These are phyloP conservation scores for Pulveroboletus sp. DNA, from an alignment of 768 basidiomycete genomes.

Conservation along the genomic window DNA sequence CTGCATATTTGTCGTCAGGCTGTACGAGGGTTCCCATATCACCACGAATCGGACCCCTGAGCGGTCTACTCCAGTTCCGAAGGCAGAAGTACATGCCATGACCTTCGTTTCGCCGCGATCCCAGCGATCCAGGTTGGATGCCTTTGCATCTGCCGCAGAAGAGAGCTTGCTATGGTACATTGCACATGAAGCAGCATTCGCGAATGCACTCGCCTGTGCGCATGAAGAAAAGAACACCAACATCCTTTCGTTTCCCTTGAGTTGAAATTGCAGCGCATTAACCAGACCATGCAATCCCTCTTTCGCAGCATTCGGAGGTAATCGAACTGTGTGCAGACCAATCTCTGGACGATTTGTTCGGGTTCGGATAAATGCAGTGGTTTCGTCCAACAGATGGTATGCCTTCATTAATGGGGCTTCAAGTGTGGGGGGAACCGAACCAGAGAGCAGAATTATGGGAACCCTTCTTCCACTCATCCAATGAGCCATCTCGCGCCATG, in stretches of 20 bases:
- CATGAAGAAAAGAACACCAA: background rate
- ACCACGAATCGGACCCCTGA: slow-evolving; percentile 1
- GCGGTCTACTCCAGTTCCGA: slow-evolving; percentile 5
- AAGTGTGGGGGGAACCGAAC: background rate
- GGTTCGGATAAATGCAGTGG: background rate
- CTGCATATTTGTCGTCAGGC: background rate
- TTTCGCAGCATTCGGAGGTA: background rate
- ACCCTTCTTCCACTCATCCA: background rate
- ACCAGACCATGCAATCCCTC: background rate
- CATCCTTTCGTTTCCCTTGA: background rate
- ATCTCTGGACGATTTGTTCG: slow-evolving; percentile 2
- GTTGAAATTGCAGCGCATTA: background rate
- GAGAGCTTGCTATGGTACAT: slow-evolving; percentile 1
- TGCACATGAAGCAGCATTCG: background rate
- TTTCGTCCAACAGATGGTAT: background rate
- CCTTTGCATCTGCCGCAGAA: background rate
- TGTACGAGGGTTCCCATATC: background rate
- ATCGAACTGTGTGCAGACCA: background rate
- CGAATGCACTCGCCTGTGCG: background rate
- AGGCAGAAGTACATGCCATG: slow-evolving; percentile 7
- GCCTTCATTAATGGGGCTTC: background rate
- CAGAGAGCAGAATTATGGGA: slow-evolving; percentile 2
- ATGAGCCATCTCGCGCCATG: background rate
- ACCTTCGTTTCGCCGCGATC: background rate
- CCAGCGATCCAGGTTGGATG: slow-evolving; percentile 1